A percentile compares a stretch with the other conserved stretches of the same genome.
Conservation (phyloP, 331 rosid genomes). For the Malus hybrid region DNA sequence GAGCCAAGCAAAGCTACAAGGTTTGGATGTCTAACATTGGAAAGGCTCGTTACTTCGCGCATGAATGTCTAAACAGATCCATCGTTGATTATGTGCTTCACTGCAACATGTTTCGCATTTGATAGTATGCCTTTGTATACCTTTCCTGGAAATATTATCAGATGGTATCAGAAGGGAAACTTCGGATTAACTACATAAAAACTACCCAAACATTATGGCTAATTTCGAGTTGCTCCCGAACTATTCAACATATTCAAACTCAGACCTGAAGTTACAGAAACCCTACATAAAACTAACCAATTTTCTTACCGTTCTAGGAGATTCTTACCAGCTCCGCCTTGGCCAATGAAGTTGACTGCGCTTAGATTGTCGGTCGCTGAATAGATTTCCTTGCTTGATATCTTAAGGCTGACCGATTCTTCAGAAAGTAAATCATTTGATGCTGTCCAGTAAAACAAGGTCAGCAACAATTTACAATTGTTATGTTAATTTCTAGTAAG, state of each 20-base stretch:
- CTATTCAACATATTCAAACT: too few species aligned
- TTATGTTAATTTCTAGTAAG: neutral
- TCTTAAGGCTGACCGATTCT: conserved; percentile 26
- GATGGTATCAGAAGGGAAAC: too few species aligned
- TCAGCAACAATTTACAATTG: neutral
- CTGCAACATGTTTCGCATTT: conserved; percentile 44
- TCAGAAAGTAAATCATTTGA: conserved; percentile 12
- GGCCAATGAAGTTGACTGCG: conserved; percentile 48
- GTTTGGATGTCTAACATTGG: conserved; percentile 52
- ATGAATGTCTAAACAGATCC: conserved; percentile 47
- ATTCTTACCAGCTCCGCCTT: conserved; percentile 55
- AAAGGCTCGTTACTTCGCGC: conserved; percentile 55
- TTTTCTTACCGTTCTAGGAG: neutral
- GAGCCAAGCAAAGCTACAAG: conserved; percentile 46
- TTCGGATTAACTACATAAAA: neutral
- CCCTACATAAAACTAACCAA: too few species aligned
- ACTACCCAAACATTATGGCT: neutral
- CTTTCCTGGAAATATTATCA: too few species aligned
- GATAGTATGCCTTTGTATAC: conserved; percentile 43
- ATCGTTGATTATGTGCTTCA: conserved; percentile 54
- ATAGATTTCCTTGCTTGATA: conserved; percentile 37
- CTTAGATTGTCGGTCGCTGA: conserved; percentile 38
- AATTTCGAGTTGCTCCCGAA: too few species aligned
- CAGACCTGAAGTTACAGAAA: too few species aligned
- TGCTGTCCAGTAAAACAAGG: conserved; percentile 18